Evolutionary conservation across 306 rosid species (phyloP).

Genomic region (Malus sylvestris): DNA sequence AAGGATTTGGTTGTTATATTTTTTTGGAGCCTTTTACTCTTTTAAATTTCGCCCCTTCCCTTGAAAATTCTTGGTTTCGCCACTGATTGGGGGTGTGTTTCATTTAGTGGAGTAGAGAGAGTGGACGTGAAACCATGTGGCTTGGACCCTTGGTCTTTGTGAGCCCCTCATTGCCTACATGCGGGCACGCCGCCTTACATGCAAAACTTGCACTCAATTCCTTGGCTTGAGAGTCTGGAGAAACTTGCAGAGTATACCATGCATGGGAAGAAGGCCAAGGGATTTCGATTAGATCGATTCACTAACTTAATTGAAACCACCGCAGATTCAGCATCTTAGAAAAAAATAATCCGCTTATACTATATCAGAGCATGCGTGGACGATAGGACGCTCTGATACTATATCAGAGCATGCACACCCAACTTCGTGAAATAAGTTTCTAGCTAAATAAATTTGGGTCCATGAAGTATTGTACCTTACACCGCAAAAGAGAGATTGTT

Average conservation of each 20-base stretch:
- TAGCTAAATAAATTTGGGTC: background rate
- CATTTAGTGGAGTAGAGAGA: background rate
- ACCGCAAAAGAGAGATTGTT: background rate
- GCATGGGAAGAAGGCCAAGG: background rate
- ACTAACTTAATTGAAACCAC: background rate
- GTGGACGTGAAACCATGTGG: background rate
- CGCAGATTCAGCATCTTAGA: background rate
- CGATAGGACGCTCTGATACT: too few relatives aligned
- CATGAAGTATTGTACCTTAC: background rate
- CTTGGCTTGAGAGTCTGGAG: background rate
- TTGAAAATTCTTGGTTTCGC: too few relatives aligned
- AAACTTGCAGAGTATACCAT: background rate
- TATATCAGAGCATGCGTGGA: background rate
- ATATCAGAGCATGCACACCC: background rate
- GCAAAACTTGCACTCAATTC: background rate
- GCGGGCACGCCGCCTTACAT: slow-evolving; percentile 1
- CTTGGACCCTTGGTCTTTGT: background rate
- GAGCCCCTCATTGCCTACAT: background rate
- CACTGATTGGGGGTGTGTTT: background rate
- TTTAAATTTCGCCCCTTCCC: too few relatives aligned
- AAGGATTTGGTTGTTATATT: too few relatives aligned
- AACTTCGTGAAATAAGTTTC: too few relatives aligned
- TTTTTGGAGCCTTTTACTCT: too few relatives aligned
- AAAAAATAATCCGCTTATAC: background rate
- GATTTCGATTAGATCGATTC: background rate